Evolutionary conservation across 192 early-diverging fungal genomes (phyloP), one percentile per base, ranked within the genome.

Genomic region (Glomus cerebriforme): DNA sequence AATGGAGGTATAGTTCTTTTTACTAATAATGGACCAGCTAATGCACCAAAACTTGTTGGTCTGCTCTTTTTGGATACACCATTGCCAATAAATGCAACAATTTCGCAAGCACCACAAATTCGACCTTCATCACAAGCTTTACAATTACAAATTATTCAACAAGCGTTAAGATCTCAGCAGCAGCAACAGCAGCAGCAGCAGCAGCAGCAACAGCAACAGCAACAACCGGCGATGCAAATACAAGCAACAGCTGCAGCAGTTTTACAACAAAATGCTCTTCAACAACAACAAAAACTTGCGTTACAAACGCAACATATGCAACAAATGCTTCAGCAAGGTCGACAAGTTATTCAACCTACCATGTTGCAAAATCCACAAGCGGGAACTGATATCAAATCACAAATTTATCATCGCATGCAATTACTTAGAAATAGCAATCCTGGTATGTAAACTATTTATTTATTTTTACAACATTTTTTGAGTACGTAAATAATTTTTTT

Each of bases 1-100:
- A 71, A 71, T 15, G 69, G 69, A 7, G 69, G 69, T 22, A 47
- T 71, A 26, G 69, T 47, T 49, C n/a, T 71, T 47, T 49, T 47
- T 47, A 19, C 62, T 17, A 31, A 43, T 43, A 39, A 39, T 39
- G 37, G 37, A 7, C 62, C 24, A n/a, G 13, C 19, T 2, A 62
- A 24, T 62, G 12, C 64, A 68, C 15, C 5, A 47, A 45, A 45
- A 19, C 9, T 71, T 26, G 26, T 71, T 12, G 69, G 69, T 3
- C 10, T 71, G 19, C 69, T 71, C 22, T 71, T 71, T 34, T 27
- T 71, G 22, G 27, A 71, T 29, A n/a, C 69, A 47, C 43, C 69
- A 9, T 71, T 71, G 24, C 69, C 69, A 5, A 68, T 35, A 68
- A 68, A 22, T 24, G 66, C 22, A 35, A 13, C 29, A n/a, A 34